phyloP scores from a whole-genome alignment of 352 stramenopile species.

The Pythium graminicola region DNA sequence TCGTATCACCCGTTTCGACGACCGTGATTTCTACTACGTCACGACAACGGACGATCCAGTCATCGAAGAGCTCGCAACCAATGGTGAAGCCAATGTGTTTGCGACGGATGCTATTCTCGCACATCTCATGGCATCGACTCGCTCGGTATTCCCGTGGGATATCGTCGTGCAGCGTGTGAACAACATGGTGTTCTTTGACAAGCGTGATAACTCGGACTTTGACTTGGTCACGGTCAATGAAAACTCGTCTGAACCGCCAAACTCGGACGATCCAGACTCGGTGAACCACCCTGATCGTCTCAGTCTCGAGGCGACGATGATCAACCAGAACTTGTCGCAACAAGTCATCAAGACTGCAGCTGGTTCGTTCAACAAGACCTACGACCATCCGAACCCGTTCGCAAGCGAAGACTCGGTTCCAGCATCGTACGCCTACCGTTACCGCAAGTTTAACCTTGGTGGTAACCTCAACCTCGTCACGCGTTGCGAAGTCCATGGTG shows the following conservation, averaged over 20 bases:
- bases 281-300: constrained; percentile 96
- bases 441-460: constrained; percentile 94
- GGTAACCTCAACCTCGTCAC: constrained; percentile 86
- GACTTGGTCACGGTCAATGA: constrained; percentile 95
- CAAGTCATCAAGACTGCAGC: constrained; percentile 85
- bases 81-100: constrained; percentile 92
- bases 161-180: constrained; percentile 91
- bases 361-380: constrained; percentile 36
- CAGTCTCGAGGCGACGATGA: constrained; percentile 95
- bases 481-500: constrained; percentile 93
- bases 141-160: constrained; percentile 97
- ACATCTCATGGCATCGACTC: constrained; percentile 95
- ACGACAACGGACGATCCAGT: constrained; percentile 96
- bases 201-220: constrained; percentile 92
- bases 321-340: constrained; percentile 99
- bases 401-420: constrained; percentile 92
- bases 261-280: constrained; percentile 74
- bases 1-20: constrained; percentile 70
- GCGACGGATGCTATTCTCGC: constrained; percentile 96
- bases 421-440: constrained; percentile 94
- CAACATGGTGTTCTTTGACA: constrained; percentile 97
- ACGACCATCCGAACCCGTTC: constrained; percentile 89
- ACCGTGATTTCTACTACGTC: constrained; percentile 95
- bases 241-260: constrained; percentile 90
- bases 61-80: constrained; percentile 91